These are phyloP conservation scores for Epichloe hybrida DNA, from an alignment of 2,329 filamentous ascomycete species.

Conservation along the genomic window DNA sequence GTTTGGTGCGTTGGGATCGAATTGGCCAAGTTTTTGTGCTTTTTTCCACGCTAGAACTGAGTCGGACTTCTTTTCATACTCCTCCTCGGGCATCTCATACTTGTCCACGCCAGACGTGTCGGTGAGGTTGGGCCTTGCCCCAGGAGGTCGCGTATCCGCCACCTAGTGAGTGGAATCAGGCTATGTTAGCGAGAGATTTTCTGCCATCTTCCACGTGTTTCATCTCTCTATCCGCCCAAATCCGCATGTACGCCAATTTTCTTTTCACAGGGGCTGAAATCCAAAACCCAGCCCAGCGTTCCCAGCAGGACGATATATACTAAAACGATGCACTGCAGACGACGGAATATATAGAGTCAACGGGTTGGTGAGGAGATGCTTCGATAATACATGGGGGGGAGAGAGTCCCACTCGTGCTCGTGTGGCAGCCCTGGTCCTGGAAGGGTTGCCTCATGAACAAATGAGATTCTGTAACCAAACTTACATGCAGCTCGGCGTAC, in stretches of 20 bases:
- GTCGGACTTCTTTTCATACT: slow-evolving; percentile 77
- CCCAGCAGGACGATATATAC: background rate
- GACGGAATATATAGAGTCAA: background rate
- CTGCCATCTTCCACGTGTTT: background rate
- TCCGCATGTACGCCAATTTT: background rate
- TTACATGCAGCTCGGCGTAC: slow-evolving; percentile 70
- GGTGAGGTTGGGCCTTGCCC: slow-evolving; percentile 63
- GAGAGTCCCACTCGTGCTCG: background rate
- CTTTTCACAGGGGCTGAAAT: background rate
- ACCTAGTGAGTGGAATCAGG: slow-evolving; percentile 39
- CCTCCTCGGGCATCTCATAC: slow-evolving; percentile 72
- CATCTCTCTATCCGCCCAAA: background rate
- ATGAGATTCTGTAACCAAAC: slow-evolving; percentile 24
- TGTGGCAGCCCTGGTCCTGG: slow-evolving; percentile 1
- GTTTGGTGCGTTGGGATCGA: slow-evolving; percentile 71
- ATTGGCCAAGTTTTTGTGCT: slow-evolving; percentile 86
- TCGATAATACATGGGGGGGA: too few relatives aligned
- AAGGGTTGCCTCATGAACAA: slow-evolving; percentile 6
- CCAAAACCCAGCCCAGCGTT: background rate
- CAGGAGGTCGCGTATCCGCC: slow-evolving; percentile 62
- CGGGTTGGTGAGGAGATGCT: background rate
- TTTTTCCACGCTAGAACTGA: slow-evolving; percentile 94
- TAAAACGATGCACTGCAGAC: background rate
- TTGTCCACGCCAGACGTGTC: slow-evolving; percentile 75
- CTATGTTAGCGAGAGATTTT: slow-evolving; percentile 14